Evolutionary conservation across 495 filamentous ascomycete species (phyloP).

Genomic region (Cetradonia linearis): DNA sequence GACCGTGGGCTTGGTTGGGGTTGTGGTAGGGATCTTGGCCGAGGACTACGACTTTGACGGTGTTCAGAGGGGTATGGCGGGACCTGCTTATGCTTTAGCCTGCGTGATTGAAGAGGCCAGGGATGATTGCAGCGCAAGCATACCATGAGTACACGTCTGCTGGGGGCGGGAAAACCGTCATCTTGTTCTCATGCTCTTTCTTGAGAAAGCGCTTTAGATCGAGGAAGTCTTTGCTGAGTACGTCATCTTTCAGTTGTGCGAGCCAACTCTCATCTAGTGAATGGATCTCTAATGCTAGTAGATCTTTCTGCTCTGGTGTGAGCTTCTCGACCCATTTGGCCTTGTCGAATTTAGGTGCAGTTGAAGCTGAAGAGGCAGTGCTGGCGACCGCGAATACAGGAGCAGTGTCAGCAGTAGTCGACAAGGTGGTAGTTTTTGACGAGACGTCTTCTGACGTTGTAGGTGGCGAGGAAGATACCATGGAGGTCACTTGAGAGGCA

Average conservation of each 20-base stretch:
- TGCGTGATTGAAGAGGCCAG: background rate
- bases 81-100: slow-evolving; percentile 46
- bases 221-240: slow-evolving; percentile 67
- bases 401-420: slow-evolving; percentile 35
- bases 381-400: slow-evolving; percentile 27
- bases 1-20: slow-evolving; percentile 86
- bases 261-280: slow-evolving; percentile 89
- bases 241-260: slow-evolving; percentile 70
- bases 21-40: slow-evolving; percentile 98
- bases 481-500: slow-evolving; percentile 12
- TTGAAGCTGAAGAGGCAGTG: slow-evolving; percentile 21
- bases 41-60: slow-evolving; percentile 78
- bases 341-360: slow-evolving; percentile 65
- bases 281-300: slow-evolving; percentile 81
- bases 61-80: slow-evolving; percentile 76
- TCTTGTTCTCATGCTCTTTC: slow-evolving; percentile 53
- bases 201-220: slow-evolving; percentile 80
- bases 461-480: slow-evolving; percentile 12
- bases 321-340: slow-evolving; percentile 71
- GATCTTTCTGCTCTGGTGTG: slow-evolving; percentile 66
- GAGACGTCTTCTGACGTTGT: slow-evolving; percentile 5
- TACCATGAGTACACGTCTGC: slow-evolving; percentile 95
- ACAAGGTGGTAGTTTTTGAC: slow-evolving; percentile 34
- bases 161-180: slow-evolving; percentile 72
- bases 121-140: slow-evolving; percentile 9